Conservation (phyloP, 2,329 filamentous ascomycete species). For the Beauveria rudraprayagi region DNA sequence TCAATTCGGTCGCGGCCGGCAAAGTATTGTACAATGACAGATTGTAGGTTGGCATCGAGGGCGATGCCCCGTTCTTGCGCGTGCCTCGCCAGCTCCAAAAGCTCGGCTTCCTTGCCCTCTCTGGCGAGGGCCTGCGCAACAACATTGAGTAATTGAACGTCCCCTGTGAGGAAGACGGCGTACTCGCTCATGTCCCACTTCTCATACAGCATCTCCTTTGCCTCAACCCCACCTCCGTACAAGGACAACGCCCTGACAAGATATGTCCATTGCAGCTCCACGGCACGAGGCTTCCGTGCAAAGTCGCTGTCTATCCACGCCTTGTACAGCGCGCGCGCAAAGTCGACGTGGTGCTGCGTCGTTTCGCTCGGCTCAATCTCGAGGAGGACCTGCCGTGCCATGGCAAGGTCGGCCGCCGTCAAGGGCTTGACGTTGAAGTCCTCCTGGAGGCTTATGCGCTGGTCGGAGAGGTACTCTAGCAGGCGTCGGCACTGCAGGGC, state of each 20-base stretch:
- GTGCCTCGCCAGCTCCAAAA: constrained; percentile 47
- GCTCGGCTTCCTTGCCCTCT: constrained; percentile 49
- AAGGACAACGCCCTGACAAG: constrained; percentile 37
- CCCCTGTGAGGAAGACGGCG: constrained; percentile 14
- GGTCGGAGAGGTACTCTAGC: constrained; percentile 48
- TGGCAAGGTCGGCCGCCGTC: constrained; percentile 33
- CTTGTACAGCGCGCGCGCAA: constrained; percentile 38
- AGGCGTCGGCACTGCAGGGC: constrained; percentile 49
- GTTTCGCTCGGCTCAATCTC: constrained; percentile 34
- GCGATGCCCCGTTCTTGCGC: constrained; percentile 39
- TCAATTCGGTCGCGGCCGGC: constrained; percentile 46
- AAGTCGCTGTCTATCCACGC: constrained; percentile 17
- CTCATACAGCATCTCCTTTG: constrained; percentile 33
- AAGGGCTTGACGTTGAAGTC: constrained; percentile 24
- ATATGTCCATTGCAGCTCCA: constrained; percentile 22
- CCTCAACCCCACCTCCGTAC: constrained; percentile 48
- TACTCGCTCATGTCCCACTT: constrained; percentile 22
- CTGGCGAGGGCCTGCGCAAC: constrained; percentile 49
- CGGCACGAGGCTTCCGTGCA: constrained; percentile 14
- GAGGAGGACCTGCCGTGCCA: constrained; percentile 37
- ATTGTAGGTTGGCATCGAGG: constrained; percentile 39
- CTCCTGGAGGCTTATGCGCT: constrained; percentile 9
- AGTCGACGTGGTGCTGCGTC: constrained; percentile 36
- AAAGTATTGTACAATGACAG: constrained; percentile 55
- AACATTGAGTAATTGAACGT: constrained; percentile 19